Evolutionary conservation across 768 basidiomycete genomes (phyloP), one percentile per base, ranked within the genome.

Genomic region (Auricularia cornea): DNA sequence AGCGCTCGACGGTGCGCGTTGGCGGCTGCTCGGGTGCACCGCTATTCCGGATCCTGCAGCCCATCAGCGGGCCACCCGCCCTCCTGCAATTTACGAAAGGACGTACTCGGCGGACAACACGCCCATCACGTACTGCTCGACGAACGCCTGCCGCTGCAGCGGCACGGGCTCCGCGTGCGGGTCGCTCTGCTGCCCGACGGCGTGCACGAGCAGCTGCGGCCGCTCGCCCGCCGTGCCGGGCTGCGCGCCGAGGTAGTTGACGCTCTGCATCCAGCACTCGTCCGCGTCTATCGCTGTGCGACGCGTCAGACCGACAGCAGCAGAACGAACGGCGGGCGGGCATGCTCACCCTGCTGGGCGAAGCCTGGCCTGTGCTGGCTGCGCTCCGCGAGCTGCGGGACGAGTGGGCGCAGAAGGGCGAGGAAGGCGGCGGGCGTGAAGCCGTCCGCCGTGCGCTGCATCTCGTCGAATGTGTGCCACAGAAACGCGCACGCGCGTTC

Each of bases 301-400:
- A 30, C 18, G 30, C 6, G 10, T 33, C 28, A 6, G 56, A 28
- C 29, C 59, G 31, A 59, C 8, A 59, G n/a, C n/a, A n/a, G n/a
- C 28, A 14, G 41, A 60, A 10, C 44, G 12, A 59, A n/a, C n/a
- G n/a, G n/a, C n/a, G n/a, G n/a, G n/a, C n/a, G 23, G 6, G 44
- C 66, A 33, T 40, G n/a, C n/a, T n/a, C n/a, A 80, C 78, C 82
- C 83, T 98, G 96, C 72, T 98, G 97, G 2, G 94, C 87, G 69
- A 86, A 93, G 20, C 81, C 81, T 10, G 76, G 75, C 66, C 76
- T 76, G 48, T 73, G 76, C 62, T 78, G 78, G 68, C 79, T 83
- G 68, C 80, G 67, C 71, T 98, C 94, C 3, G 86, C 90, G 69
- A 99, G 98, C 75, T 98, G 97, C 2, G 96, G 96, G 33, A 92